Conservation (phyloP, 1,139 yeast genomes). For the Zhuliangozyma blackwelliae region DNA sequence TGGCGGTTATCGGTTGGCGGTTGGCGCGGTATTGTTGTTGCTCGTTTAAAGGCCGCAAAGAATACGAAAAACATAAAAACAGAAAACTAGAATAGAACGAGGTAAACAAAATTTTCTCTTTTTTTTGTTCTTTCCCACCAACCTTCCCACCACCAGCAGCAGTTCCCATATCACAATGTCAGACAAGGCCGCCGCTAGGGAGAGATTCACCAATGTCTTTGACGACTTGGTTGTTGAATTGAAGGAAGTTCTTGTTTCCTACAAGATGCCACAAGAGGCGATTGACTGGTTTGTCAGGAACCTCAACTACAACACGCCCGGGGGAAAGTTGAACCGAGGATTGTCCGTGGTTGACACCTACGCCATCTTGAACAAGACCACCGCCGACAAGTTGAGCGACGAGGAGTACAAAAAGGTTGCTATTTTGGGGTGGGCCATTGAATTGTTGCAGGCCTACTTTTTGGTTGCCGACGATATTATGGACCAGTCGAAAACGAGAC, state of each 20-base stretch:
- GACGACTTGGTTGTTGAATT: conserved; percentile 78
- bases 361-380: conserved; percentile 65
- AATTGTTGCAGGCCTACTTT: conserved; percentile 92
- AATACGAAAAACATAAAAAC: no score
- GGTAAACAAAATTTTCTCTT: no score
- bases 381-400: conserved; percentile 53
- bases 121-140: no score
- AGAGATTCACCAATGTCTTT: conserved; percentile 69
- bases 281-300: conserved; percentile 77
- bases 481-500: conserved; percentile 95
- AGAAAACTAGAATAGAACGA: no score
- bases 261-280: conserved; percentile 86
- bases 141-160: no score
- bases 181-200: conserved; percentile 41
- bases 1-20: not conserved
- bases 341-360: conserved; percentile 92
- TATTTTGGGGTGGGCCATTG: conserved; percentile 93
- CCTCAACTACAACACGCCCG: conserved; percentile 85
- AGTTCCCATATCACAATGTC: conserved; percentile 16
- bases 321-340: conserved; percentile 97
- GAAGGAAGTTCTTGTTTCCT: conserved; percentile 53
- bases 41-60: no score
- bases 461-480: conserved; percentile 98
- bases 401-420: conserved; percentile 83
- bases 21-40: no score